Evolutionary conservation across 177 flowering plant genomes (phyloP).

Genomic region (Vitis hybrid): DNA sequence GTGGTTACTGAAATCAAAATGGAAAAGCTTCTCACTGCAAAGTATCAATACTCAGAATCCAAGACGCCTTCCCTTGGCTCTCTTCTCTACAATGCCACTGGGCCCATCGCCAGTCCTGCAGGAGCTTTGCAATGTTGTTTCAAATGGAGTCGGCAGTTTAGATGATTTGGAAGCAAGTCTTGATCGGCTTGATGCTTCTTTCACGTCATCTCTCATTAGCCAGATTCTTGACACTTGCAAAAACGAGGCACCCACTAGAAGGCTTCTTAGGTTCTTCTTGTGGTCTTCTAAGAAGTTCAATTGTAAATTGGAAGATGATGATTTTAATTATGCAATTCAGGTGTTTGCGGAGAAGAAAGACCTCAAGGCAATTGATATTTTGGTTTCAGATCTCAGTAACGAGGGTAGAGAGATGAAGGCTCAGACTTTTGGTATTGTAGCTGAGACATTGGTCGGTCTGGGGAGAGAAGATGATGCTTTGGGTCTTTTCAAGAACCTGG

Average conservation of each 20-base stretch:
- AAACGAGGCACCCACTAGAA: constrained; percentile 52
- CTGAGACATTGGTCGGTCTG: constrained; percentile 55
- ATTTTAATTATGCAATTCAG: constrained; percentile 52
- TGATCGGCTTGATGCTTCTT: constrained; percentile 15
- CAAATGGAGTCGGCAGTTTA: constrained; percentile 50
- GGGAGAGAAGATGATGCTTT: constrained; percentile 75
- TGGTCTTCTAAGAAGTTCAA: constrained; percentile 52
- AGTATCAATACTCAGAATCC: not conserved
- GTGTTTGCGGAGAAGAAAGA: constrained; percentile 60
- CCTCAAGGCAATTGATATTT: constrained; percentile 52
- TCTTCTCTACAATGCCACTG: constrained; percentile 17
- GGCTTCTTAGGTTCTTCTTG: constrained; percentile 72
- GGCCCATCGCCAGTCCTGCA: constrained; percentile 20
- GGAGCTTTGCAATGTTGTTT: constrained; percentile 46
- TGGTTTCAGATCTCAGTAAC: constrained; percentile 51
- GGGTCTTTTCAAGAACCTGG: constrained; percentile 73
- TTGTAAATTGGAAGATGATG: constrained; percentile 39
- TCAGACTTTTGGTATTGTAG: constrained; percentile 52
- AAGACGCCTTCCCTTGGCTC: not conserved
- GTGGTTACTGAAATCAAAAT: too few species aligned
- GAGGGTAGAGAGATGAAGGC: constrained; percentile 53
- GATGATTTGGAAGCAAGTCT: constrained; percentile 72
- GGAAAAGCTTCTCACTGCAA: too few species aligned
- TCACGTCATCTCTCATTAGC: constrained; percentile 46
- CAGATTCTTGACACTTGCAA: constrained; percentile 57